Base-by-base conservation (phyloP, 441 rosid genomes). In the Euphorbia schlechtendalii region DNA sequence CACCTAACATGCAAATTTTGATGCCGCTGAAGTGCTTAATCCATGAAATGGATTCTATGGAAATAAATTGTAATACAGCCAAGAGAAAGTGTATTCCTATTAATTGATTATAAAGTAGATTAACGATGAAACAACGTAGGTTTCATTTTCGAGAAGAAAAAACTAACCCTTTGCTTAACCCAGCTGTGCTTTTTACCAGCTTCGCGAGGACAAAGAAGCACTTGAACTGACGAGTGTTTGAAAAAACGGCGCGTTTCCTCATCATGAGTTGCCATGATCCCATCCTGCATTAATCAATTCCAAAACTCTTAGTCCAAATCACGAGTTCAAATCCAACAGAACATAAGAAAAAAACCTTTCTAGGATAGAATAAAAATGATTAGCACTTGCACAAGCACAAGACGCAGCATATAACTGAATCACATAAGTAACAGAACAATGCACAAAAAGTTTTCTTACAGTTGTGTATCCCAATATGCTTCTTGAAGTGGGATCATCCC, bases 401-500 rank as follows among this genome's bases (percentile, higher is more conserved):
- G 48, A 48, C 48, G 7, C 28, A 65, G 15, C 40, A 66, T n/a
- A 25, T 22, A 51, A 48, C 20, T n/a, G 20, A 59, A 53, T 25
- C 53, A 41, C 36, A 56, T 13, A n/a, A n/a, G n/a, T n/a, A n/a
- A n/a, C n/a, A n/a, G n/a, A 25, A 59, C 52, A 21, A 64, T 52
- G 56, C 17, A 30, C 2, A 64, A 36, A 58, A 7, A 49, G 61
- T 60, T 17, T 76, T 76, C 87, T 78, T 78, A 94, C 99, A 32
- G 86, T 89, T 78, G 73, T 83, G 68, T 83, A 91, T 18, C 98
- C 98, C 73, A 94, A 84, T 49, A 89, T 86, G 80, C 78, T 88
- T 76, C 91, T 82, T 13, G 99, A 94, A 81, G 99, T 94, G 55
- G 96, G 96, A 61, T 94, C 99, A 81, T 94, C 99, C 99, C 99